Conservation (phyloP, 331 rosid genomes). For the Quercus tomentella region DNA sequence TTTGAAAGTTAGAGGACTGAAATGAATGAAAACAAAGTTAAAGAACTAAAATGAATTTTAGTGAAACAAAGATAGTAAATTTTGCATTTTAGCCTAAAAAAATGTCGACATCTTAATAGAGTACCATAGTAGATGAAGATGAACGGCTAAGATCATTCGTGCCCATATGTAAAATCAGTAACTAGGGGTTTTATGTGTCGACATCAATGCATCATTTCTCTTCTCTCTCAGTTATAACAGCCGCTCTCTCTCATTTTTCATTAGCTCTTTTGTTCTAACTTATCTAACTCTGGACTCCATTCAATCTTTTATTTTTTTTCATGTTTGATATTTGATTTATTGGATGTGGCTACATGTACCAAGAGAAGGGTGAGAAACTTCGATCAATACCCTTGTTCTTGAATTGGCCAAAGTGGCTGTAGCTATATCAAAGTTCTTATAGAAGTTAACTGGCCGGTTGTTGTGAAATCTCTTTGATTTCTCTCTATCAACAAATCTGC, state of each 20-base stretch:
- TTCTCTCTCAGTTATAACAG: background rate
- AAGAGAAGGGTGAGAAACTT: constrained; percentile 45
- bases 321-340: too few species aligned
- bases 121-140: background rate
- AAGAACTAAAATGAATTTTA: too few species aligned
- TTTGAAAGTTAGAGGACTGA: too few species aligned
- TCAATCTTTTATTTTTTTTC: too few species aligned
- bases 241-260: background rate
- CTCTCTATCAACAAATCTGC: constrained; percentile 70
- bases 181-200: background rate
- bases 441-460: constrained; percentile 85
- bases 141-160: constrained; percentile 1
- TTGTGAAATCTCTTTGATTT: constrained; percentile 35
- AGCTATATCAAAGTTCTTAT: constrained; percentile 39
- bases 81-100: too few species aligned
- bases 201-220: background rate
- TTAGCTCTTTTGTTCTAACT: too few species aligned
- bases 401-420: constrained; percentile 86
- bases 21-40: too few species aligned
- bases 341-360: constrained; percentile 74
- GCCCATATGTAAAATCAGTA: background rate
- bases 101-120: too few species aligned
- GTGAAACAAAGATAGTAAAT: too few species aligned
- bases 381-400: constrained; percentile 50
- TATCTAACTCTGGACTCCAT: too few species aligned